phyloP scores from a whole-genome alignment of 345 rosid genomes.

The Bretschneidera sinensis region DNA sequence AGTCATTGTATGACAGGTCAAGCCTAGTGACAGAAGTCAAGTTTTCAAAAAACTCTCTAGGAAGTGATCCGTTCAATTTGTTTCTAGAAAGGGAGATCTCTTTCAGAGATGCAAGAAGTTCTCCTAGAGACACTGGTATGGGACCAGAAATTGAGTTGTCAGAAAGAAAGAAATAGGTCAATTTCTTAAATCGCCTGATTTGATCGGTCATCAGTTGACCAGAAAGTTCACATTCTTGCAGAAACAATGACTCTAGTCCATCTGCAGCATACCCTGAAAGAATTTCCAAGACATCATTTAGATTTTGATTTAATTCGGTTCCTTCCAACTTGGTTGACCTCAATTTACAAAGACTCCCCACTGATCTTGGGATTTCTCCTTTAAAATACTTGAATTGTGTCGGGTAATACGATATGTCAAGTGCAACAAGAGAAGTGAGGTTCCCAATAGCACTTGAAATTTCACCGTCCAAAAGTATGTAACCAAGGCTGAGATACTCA shows the following conservation, averaged over 20 bases:
- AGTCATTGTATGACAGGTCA: too few species aligned
- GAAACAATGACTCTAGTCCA: too few species aligned
- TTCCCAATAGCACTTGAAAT: conserved; percentile 15
- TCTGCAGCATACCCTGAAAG: neutral
- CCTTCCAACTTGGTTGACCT: neutral
- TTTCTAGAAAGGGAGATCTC: too few species aligned
- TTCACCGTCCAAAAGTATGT: conserved; percentile 3
- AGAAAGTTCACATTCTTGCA: too few species aligned
- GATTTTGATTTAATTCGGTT: neutral
- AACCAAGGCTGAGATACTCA: neutral
- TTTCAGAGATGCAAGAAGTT: too few species aligned
- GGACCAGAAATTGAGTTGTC: conserved; percentile 2
- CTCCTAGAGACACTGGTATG: neutral
- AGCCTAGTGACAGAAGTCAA: too few species aligned
- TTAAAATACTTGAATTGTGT: too few species aligned
- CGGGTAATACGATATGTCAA: neutral
- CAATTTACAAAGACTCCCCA: too few species aligned
- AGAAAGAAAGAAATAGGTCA: neutral
- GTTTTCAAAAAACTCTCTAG: too few species aligned
- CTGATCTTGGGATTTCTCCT: conserved; percentile 4
- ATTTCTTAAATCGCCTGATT: neutral
- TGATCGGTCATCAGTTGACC: too few species aligned
- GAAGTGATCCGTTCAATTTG: too few species aligned
- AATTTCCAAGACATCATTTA: neutral
- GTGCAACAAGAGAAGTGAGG: conserved; percentile 8